A percentile compares a stretch with the other conserved stretches of the same genome.
phyloP scores from a whole-genome alignment of 768 basidiomycete species.

The Serendipita sp. region DNA sequence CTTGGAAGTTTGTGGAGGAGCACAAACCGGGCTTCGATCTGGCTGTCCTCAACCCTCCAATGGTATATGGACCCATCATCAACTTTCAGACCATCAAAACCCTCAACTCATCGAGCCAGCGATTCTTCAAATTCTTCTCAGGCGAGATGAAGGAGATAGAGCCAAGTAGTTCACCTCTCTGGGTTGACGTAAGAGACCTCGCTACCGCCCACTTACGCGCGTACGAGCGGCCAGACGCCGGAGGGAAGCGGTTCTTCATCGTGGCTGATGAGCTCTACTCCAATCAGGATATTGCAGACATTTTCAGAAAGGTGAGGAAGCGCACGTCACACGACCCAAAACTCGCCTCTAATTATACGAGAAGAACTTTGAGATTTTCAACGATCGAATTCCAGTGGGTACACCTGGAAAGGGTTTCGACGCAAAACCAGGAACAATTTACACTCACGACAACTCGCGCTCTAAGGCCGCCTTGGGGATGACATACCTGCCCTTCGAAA shows the following conservation, averaged over 20 bases:
- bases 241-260: conserved; percentile 4
- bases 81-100: not conserved
- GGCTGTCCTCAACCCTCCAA: conserved; percentile 8
- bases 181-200: conserved; percentile 1
- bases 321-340: not conserved
- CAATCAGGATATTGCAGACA: conserved; percentile 8
- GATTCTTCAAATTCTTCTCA: not conserved
- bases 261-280: not conserved
- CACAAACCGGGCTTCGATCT: conserved; percentile 10
- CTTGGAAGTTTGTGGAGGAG: conserved; percentile 9
- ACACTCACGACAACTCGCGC: not conserved
- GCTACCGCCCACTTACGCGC: not conserved
- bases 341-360: not conserved
- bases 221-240: not conserved
- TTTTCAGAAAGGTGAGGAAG: not conserved
- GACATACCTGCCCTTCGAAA: not conserved
- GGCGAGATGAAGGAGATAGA: conserved; percentile 4
- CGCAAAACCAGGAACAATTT: not conserved
- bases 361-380: conserved; percentile 4
- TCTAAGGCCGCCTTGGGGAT: conserved; percentile 7
- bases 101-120: conserved; percentile 1
- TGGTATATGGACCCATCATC: conserved; percentile 8
- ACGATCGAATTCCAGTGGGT: not conserved
- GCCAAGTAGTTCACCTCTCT: not conserved
- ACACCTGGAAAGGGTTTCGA: conserved; percentile 3